Conservation (phyloP, 352 stramenopile species). For the Globisporangium spinosum region DNA sequence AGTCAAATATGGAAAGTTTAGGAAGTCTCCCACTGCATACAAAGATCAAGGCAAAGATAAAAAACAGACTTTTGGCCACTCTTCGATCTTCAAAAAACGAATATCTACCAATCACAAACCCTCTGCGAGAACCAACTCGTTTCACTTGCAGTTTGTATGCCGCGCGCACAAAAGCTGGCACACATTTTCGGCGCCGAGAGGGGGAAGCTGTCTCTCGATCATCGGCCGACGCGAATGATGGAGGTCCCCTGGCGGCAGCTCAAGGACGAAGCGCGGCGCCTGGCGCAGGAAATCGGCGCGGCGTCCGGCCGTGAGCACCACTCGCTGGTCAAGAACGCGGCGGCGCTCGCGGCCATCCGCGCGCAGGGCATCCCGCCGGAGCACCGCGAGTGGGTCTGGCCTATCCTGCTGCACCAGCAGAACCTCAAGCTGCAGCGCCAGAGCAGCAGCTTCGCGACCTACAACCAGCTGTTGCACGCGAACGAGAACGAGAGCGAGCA, state of each 20-base stretch:
- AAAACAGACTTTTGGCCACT: too few relatives aligned
- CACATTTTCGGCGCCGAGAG: not conserved
- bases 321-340: constrained; percentile 41
- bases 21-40: too few relatives aligned
- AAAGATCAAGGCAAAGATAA: too few relatives aligned
- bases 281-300: constrained; percentile 51
- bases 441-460: constrained; percentile 37
- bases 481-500: constrained; percentile 23
- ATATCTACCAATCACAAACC: too few relatives aligned
- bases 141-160: not conserved
- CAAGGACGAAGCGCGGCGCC: constrained; percentile 46
- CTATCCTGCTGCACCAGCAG: constrained; percentile 66
- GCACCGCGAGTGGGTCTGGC: constrained; percentile 80
- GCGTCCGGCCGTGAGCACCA: constrained; percentile 63
- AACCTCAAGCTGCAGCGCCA: constrained; percentile 58
- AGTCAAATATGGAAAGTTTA: too few relatives aligned
- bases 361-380: constrained; percentile 52
- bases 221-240: constrained; percentile 26
- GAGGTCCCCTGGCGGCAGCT: constrained; percentile 61
- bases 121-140: not conserved
- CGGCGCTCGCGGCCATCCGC: constrained; percentile 50
- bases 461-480: constrained; percentile 48
- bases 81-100: too few relatives aligned
- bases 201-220: constrained; percentile 11
- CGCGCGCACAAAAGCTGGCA: not conserved